Evolutionary conservation across 805 yeast species (phyloP).

Genomic region (Tanozyma kutaoensis): DNA sequence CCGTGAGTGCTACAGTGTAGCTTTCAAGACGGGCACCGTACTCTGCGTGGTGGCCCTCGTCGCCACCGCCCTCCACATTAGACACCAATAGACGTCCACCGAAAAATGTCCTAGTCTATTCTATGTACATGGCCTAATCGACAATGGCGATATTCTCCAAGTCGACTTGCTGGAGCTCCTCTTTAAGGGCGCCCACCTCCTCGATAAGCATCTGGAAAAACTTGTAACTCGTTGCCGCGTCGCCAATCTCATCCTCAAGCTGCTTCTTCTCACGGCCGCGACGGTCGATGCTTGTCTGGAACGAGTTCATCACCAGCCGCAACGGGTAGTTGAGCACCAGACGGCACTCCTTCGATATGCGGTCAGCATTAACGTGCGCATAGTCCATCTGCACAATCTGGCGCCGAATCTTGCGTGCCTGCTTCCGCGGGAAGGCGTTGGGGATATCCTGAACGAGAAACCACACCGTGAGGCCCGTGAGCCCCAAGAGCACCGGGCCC

Average conservation of each 20-base stretch:
- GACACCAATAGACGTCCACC: too few species aligned
- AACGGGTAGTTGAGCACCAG: constrained; percentile 73
- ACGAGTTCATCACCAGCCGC: constrained; percentile 61
- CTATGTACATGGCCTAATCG: constrained; percentile 11
- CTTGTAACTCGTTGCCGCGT: constrained; percentile 40
- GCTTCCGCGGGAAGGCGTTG: constrained; percentile 73
- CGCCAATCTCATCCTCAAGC: constrained; percentile 35
- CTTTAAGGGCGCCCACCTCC: constrained; percentile 30
- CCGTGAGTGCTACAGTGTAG: constrained; percentile 22
- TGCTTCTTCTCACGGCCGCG: constrained; percentile 45
- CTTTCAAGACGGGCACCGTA: constrained; percentile 17
- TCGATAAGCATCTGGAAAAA: constrained; percentile 40
- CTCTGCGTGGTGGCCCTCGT: constrained; percentile 14
- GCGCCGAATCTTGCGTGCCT: constrained; percentile 54
- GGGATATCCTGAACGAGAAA: constrained; percentile 76
- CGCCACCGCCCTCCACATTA: too few species aligned
- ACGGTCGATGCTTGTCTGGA: constrained; percentile 54
- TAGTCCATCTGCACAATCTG: constrained; percentile 63
- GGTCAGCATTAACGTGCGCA: constrained; percentile 59
- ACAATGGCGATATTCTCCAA: constrained; percentile 28
- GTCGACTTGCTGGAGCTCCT: constrained; percentile 27
- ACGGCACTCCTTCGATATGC: constrained; percentile 74
- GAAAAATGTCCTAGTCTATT: too few species aligned
- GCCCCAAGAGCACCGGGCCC: constrained; percentile 38
- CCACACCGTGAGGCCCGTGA: constrained; percentile 38